Conservation (phyloP, 805 yeast species). For the Lipomyces sp. region DNA sequence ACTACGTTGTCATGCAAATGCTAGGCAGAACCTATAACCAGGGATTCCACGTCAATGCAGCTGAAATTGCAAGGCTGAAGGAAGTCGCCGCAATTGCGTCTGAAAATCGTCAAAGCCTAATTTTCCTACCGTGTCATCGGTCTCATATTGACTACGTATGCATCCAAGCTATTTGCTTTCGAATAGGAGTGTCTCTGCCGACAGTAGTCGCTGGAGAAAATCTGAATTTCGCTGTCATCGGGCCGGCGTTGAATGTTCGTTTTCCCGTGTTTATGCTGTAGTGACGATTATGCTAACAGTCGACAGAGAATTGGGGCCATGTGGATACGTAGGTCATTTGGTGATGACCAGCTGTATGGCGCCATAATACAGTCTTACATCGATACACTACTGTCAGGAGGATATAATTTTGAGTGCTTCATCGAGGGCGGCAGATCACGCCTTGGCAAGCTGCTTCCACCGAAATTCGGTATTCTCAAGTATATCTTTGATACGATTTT, state of each 20-base stretch:
- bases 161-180: slow-evolving; percentile 51
- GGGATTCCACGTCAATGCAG: slow-evolving; percentile 42
- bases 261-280: slow-evolving; percentile 21
- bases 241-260: slow-evolving; percentile 45
- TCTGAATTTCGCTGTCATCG: slow-evolving; percentile 56
- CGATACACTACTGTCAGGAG: slow-evolving; percentile 48
- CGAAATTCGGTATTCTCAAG: slow-evolving; percentile 60
- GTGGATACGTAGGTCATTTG: slow-evolving; percentile 51
- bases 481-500: slow-evolving; percentile 48
- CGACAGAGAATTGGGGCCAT: slow-evolving; percentile 48
- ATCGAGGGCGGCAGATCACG: slow-evolving; percentile 66
- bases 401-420: slow-evolving; percentile 55
- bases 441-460: slow-evolving; percentile 60
- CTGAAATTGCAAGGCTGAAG: slow-evolving; percentile 38
- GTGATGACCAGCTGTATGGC: slow-evolving; percentile 48
- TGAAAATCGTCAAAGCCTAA: slow-evolving; percentile 38
- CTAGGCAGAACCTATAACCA: slow-evolving; percentile 43
- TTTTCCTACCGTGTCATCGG: slow-evolving; percentile 59
- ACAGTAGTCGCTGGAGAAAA: slow-evolving; percentile 65
- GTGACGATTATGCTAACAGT: not conserved
- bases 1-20: slow-evolving; percentile 41
- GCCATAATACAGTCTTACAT: slow-evolving; percentile 44
- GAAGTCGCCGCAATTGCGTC: slow-evolving; percentile 38
- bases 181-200: slow-evolving; percentile 55
- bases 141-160: slow-evolving; percentile 61